Evolutionary conservation across 257 asterid species (phyloP).

Genomic region (Thymus mandschuricus): DNA sequence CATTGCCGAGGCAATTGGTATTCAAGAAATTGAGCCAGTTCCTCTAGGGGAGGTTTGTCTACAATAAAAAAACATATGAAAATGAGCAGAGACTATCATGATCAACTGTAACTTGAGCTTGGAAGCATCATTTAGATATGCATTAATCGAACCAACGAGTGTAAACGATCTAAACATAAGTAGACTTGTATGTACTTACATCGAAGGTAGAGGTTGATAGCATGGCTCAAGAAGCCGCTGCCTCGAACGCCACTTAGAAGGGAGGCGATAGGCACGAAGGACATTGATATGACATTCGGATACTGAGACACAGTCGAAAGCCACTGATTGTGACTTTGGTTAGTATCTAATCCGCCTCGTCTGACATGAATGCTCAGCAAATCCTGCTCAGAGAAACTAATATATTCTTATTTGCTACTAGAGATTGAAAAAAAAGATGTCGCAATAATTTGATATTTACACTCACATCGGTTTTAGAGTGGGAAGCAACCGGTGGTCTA

Average conservation of each 20-base stretch:
- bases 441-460: constrained; percentile 21
- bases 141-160: not conserved
- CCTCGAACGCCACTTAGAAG: constrained; percentile 82
- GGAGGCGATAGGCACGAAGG: constrained; percentile 89
- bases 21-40: constrained; percentile 83
- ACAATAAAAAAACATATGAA: constrained; percentile 20
- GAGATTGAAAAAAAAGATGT: not conserved
- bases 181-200: constrained; percentile 55
- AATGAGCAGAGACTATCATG: not conserved
- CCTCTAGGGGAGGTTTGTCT: constrained; percentile 96
- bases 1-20: constrained; percentile 92
- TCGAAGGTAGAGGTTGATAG: constrained; percentile 83
- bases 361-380: constrained; percentile 68
- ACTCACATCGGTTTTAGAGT: constrained; percentile 72
- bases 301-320: constrained; percentile 79
- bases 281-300: constrained; percentile 92
- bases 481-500: constrained; percentile 70
- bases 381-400: constrained; percentile 57
- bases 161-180: not conserved
- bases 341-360: constrained; percentile 75
- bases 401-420: constrained; percentile 9
- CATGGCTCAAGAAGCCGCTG: constrained; percentile 89
- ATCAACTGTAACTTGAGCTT: not conserved
- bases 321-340: constrained; percentile 92
- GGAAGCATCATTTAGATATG: not conserved